phyloP scores from a whole-genome alignment of 371 early-diverging fungal genomes.

The Batrachochytrium dendrobatidis region DNA sequence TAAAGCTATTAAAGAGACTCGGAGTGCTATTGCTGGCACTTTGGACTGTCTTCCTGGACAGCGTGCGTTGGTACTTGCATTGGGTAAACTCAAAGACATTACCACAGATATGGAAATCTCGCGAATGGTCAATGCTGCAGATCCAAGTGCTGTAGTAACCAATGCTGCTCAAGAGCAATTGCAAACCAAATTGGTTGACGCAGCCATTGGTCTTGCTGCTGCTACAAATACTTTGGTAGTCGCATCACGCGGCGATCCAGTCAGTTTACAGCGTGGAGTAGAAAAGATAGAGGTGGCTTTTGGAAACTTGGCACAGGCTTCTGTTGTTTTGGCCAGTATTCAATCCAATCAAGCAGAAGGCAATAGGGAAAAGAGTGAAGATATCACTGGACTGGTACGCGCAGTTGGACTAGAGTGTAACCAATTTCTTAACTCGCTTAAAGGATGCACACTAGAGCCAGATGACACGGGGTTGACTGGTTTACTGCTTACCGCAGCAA shows the following conservation, averaged over 20 bases:
- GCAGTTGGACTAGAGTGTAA: slow-evolving; percentile 12
- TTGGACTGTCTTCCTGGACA: slow-evolving; percentile 33
- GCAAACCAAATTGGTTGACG: not conserved
- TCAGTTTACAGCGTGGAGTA: slow-evolving; percentile 23
- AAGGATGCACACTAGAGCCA: slow-evolving; percentile 19
- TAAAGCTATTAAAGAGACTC: slow-evolving; percentile 5
- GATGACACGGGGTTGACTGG: slow-evolving; percentile 16
- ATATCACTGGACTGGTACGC: slow-evolving; percentile 7
- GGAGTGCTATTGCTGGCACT: slow-evolving; percentile 16
- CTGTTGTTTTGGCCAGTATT: slow-evolving; percentile 12
- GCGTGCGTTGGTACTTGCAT: slow-evolving; percentile 21
- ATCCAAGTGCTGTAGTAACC: not conserved
- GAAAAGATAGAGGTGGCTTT: slow-evolving; percentile 18
- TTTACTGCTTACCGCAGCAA: slow-evolving; percentile 24
- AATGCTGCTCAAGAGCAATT: not conserved
- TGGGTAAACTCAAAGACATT: not conserved
- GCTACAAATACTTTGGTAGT: slow-evolving; percentile 9
- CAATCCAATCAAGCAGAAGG: slow-evolving; percentile 18
- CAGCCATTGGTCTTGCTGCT: not conserved
- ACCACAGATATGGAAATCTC: not conserved
- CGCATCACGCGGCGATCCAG: slow-evolving; percentile 20
- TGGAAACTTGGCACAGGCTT: slow-evolving; percentile 20
- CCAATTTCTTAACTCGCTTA: slow-evolving; percentile 16
- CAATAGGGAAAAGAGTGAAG: slow-evolving; percentile 7
- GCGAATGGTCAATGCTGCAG: not conserved